These are phyloP conservation scores for Pinus albicaulis DNA, from an alignment of 75 land plant species.

Conservation along the genomic window DNA sequence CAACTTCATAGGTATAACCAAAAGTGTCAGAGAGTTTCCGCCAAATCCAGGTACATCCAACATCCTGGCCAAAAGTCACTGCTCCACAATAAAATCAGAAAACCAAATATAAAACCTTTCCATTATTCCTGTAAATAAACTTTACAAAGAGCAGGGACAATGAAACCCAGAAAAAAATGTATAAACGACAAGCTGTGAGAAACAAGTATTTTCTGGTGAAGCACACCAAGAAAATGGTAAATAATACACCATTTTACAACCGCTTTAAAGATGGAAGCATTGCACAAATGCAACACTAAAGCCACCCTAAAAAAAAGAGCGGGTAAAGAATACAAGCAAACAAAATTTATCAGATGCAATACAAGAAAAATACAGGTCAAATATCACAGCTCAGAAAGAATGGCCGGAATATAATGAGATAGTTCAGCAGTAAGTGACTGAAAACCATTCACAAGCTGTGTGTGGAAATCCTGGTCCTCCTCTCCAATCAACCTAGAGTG, in stretches of 20 bases:
- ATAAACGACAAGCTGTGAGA: conserved; percentile 1
- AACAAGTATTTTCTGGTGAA: conserved; percentile 8
- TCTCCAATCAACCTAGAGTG: conserved; percentile 96
- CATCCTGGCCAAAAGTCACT: neutral
- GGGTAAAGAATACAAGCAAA: conserved; percentile 7
- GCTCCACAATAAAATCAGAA: neutral
- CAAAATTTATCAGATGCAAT: conserved; percentile 7
- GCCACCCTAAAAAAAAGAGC: neutral
- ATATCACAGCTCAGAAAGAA: conserved; percentile 90
- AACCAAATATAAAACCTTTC: neutral
- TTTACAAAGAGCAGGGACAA: conserved; percentile 4
- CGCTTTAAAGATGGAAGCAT: neutral
- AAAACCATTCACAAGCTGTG: conserved; percentile 98
- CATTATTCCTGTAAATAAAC: conserved; percentile 2
- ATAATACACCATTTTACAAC: conserved; percentile 4
- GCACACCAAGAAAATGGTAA: neutral
- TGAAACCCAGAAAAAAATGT: neutral
- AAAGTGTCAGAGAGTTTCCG: no score
- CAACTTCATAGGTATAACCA: no score
- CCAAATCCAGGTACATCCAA: no score
- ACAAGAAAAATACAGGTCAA: neutral
- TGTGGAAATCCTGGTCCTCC: conserved; percentile 99
- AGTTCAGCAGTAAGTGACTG: conserved; percentile 98
- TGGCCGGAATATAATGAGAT: conserved; percentile 96
- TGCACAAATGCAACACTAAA: neutral